Percentiles rank a stretch among this genome's conserved stretches.
Evolutionary conservation across 768 basidiomycete genomes (phyloP).

Genomic region (Suillus weaverae): DNA sequence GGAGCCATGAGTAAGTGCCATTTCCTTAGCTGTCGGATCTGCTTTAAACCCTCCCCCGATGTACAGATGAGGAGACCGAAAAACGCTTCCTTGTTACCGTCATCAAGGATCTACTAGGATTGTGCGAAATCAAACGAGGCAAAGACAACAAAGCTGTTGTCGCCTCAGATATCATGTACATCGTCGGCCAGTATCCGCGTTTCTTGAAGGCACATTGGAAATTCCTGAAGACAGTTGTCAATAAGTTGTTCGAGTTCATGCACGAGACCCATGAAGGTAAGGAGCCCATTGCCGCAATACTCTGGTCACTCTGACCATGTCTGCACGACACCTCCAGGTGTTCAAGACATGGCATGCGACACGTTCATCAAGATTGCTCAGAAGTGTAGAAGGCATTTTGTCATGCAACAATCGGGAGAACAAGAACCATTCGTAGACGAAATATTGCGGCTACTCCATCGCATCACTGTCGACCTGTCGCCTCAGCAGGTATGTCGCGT

Average conservation of each 20-base stretch:
- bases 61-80: conserved; percentile 93
- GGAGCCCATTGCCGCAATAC: conserved; percentile 13
- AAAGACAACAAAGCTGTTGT: conserved; percentile 99
- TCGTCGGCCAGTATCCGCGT: conserved; percentile 98
- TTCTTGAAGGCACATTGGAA: conserved; percentile 99
- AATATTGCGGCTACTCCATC: conserved; percentile 85
- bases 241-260: conserved; percentile 99
- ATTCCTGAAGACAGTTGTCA: conserved; percentile 99
- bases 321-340: conserved; percentile 51
- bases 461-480: conserved; percentile 92
- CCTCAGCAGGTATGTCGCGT: conserved; percentile 65
- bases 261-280: conserved; percentile 97
- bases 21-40: conserved; percentile 1
- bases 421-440: conserved; percentile 98
- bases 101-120: conserved; percentile 96
- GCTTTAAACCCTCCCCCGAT: conserved; percentile 1
- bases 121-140: conserved; percentile 97
- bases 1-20: conserved; percentile 91
- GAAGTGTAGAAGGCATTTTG: conserved; percentile 96
- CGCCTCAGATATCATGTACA: conserved; percentile 96
- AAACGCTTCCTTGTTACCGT: conserved; percentile 98
- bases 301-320: conserved; percentile 7
- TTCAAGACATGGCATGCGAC: conserved; percentile 99
- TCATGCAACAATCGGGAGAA: conserved; percentile 98
- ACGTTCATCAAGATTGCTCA: conserved; percentile 99